These are phyloP conservation scores for Ceratorhiza oryzae-sativae DNA, from an alignment of 1,284 basidiomycete species.

Conservation along the genomic window DNA sequence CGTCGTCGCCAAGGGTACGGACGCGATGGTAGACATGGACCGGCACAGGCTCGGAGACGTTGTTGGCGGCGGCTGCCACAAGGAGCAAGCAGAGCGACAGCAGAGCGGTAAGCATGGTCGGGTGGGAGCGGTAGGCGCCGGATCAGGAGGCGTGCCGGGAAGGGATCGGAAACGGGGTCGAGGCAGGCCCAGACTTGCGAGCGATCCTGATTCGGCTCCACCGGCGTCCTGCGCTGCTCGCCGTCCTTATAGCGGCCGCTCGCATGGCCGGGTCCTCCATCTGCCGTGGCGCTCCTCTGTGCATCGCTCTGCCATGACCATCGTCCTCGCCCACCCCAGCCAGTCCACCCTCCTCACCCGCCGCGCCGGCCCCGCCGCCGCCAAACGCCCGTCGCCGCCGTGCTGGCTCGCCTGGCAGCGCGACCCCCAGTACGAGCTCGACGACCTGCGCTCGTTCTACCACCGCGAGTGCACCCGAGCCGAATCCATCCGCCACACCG, in stretches of 20 bases:
- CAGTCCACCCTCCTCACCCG: conserved; percentile 32
- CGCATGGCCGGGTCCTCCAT: not conserved
- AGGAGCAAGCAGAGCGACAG: conserved; percentile 1
- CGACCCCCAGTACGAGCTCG: conserved; percentile 26
- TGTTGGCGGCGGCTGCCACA: conserved; percentile 9
- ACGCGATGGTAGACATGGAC: conserved; percentile 25
- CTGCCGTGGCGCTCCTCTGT: not conserved
- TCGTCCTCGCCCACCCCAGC: conserved; percentile 33
- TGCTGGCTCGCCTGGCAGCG: conserved; percentile 37
- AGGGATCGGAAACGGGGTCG: not conserved
- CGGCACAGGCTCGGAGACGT: not conserved
- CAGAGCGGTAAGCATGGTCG: not conserved
- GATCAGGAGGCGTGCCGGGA: conserved; percentile 11
- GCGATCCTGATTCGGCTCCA: not conserved
- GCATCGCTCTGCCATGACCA: conserved; percentile 6
- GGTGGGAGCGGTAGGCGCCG: conserved; percentile 9
- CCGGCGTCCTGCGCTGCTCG: not conserved
- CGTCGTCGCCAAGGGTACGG: not conserved
- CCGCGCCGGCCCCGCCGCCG: conserved; percentile 32
- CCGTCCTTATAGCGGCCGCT: not conserved
- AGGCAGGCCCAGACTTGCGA: not conserved
- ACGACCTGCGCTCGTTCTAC: conserved; percentile 19
- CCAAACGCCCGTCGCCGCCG: conserved; percentile 22
- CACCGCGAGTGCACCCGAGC: conserved; percentile 25
- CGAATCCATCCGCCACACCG: conserved; percentile 14